Base-by-base conservation (phyloP, 768 basidiomycete species). In the Kwoniella newhampshirensis region DNA sequence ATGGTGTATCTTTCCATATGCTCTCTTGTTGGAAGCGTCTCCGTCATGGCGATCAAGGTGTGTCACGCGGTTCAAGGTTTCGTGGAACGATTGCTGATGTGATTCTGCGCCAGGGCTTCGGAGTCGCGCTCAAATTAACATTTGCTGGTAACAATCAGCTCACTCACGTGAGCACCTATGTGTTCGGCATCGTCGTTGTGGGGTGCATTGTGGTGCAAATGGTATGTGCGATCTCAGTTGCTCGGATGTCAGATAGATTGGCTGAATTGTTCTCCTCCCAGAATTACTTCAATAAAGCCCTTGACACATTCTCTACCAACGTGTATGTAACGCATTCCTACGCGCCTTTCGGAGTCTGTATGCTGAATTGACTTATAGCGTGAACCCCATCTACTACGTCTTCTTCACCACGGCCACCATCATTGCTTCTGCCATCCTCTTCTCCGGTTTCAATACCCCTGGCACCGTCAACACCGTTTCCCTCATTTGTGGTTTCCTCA, bases 381-480 rank as follows among this genome's bases (percentile, higher is more conserved):
- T 98, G 49, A 98, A 98, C 75, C 94, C 93, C 0, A 87, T 96
- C 81, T 98, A 98, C 78, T 97, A 92, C 71, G 94, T 97, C 76
- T 87, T 89, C 75, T 99, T 99, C 80, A 90, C 91, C 17, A 88
- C 89, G 1, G 87, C 87, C 4, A 97, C 93, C 44, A 87, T 94
- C 71, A 81, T 96, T 40, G 91, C 96, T 0, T 96, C 91, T 59
- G 83, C 96, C 58, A 94, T 99, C 67, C 83, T 99, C 60, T 97
- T 98, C 82, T 88, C 92, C 80, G 96, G 96, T 0, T 88, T 98
- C 81, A 91, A 97, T 78, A 97, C 91, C 4, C 84, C 86, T 25
- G 85, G 84, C 57, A 86, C 83, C 12, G 82, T 83, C 21, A 89
- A 91, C 74, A 91, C 89, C 28, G 68, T 93, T 27, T 93, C 91